Percentiles rank a stretch among this genome's conserved stretches.
These are phyloP conservation scores for Lyophyllum shimeji DNA, from an alignment of 768 basidiomycete species.

Conservation along the genomic window DNA sequence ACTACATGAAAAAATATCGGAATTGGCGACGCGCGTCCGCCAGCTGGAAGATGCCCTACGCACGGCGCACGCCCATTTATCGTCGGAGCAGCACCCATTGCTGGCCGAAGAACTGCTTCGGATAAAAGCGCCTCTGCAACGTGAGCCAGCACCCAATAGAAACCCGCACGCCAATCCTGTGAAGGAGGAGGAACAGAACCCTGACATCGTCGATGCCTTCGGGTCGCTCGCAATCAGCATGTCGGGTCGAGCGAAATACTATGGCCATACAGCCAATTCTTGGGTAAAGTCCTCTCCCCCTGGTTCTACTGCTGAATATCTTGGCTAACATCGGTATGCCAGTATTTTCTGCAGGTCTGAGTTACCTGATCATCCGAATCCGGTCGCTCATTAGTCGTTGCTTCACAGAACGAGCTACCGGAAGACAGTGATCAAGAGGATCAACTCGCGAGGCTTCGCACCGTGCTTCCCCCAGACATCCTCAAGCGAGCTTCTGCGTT, in stretches of 20 bases:
- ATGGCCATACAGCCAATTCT: slow-evolving; percentile 73
- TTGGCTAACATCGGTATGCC: slow-evolving; percentile 12
- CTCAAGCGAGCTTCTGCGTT: slow-evolving; percentile 64
- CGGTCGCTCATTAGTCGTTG: slow-evolving; percentile 6
- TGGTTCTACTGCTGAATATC: slow-evolving; percentile 3
- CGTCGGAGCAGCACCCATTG: slow-evolving; percentile 63
- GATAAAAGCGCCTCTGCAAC: slow-evolving; percentile 75
- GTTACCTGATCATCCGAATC: neutral
- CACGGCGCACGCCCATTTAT: slow-evolving; percentile 54
- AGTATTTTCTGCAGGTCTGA: slow-evolving; percentile 72
- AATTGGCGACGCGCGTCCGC: slow-evolving; percentile 70
- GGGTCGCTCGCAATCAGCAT: slow-evolving; percentile 75
- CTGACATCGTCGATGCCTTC: slow-evolving; percentile 77
- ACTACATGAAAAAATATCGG: slow-evolving; percentile 78
- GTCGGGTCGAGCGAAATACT: slow-evolving; percentile 74
- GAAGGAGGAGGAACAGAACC: slow-evolving; percentile 64
- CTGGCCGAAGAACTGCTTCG: slow-evolving; percentile 70
- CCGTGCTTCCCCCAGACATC: slow-evolving; percentile 60
- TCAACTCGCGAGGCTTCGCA: slow-evolving; percentile 48
- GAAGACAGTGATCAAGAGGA: slow-evolving; percentile 56
- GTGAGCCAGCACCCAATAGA: slow-evolving; percentile 51
- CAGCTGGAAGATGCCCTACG: slow-evolving; percentile 75
- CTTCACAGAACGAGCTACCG: slow-evolving; percentile 56
- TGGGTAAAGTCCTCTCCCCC: slow-evolving; percentile 50
- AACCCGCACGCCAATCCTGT: slow-evolving; percentile 33